phyloP scores from a whole-genome alignment of 2,329 filamentous ascomycete species.

The Phyllosticta citriasiana region DNA sequence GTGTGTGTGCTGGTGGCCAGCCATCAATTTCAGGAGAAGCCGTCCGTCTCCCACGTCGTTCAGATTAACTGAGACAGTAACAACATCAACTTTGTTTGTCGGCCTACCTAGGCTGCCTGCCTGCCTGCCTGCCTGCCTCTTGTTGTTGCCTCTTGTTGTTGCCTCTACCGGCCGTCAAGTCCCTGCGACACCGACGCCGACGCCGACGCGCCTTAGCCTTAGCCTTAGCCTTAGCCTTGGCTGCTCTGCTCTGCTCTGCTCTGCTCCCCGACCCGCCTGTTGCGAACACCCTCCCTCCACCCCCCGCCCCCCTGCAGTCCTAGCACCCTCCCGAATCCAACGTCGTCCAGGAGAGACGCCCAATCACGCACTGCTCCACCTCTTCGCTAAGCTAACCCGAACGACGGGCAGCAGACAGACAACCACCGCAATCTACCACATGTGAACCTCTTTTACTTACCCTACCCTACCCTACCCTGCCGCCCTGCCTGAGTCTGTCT shows the following conservation, averaged over 20 bases:
- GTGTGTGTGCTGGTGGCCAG: neutral
- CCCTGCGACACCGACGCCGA: neutral
- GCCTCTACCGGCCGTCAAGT: too few species aligned
- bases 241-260: too few species aligned
- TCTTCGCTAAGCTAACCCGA: slow-evolving; percentile 1
- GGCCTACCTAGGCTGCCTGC: too few species aligned
- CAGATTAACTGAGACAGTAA: neutral
- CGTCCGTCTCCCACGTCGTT: neutral
- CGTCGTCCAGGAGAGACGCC: neutral
- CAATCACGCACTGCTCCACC: neutral
- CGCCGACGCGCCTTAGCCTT: neutral
- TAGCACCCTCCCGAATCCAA: neutral
- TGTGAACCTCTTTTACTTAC: neutral
- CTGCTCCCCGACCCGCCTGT: too few species aligned
- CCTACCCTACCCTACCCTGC: too few species aligned
- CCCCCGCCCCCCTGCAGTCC: neutral
- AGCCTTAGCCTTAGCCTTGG: neutral
- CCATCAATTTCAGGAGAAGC: neutral
- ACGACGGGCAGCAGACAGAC: slow-evolving; percentile 6
- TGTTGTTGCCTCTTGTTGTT: too few species aligned
- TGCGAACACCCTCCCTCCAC: too few species aligned
- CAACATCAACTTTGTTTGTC: neutral
- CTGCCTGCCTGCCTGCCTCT: too few species aligned
- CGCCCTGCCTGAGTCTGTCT: too few species aligned
- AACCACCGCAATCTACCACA: slow-evolving; percentile 1